Conservation (phyloP, 441 rosid genomes). For the Pelargonium exstipulatum region DNA sequence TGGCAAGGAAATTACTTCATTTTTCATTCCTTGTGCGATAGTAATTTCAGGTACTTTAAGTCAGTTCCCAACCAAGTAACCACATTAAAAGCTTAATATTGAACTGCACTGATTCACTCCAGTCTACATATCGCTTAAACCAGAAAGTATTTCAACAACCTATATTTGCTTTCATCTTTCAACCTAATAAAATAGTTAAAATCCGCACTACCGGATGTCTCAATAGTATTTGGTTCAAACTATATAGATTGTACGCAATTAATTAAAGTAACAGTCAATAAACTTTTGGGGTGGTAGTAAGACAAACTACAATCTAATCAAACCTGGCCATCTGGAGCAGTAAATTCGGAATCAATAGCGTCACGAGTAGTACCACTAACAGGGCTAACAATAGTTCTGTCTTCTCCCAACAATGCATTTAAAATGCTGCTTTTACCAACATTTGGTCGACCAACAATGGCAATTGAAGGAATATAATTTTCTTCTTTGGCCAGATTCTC, state of each 20-base stretch:
- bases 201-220: neutral
- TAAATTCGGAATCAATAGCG: slow-evolving; percentile 89
- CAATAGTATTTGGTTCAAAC: neutral
- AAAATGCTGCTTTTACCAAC: slow-evolving; percentile 98
- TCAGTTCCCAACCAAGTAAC: slow-evolving; percentile 1
- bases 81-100: neutral
- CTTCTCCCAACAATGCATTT: slow-evolving; percentile 94
- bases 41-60: neutral
- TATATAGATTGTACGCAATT: neutral
- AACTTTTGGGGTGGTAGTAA: neutral
- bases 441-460: slow-evolving; percentile 93
- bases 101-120: neutral
- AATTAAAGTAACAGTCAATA: neutral
- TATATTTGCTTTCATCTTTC: neutral
- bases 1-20: neutral
- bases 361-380: slow-evolving; percentile 97
- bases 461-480: slow-evolving; percentile 74
- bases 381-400: slow-evolving; percentile 95
- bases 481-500: slow-evolving; percentile 46
- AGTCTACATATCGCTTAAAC: neutral
- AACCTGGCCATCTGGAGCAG: slow-evolving; percentile 87
- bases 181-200: neutral
- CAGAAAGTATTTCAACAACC: neutral
- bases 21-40: slow-evolving; percentile 6
- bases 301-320: slow-evolving; percentile 11